Evolutionary conservation across 768 basidiomycete species (phyloP).

Genomic region (Russula earlei): DNA sequence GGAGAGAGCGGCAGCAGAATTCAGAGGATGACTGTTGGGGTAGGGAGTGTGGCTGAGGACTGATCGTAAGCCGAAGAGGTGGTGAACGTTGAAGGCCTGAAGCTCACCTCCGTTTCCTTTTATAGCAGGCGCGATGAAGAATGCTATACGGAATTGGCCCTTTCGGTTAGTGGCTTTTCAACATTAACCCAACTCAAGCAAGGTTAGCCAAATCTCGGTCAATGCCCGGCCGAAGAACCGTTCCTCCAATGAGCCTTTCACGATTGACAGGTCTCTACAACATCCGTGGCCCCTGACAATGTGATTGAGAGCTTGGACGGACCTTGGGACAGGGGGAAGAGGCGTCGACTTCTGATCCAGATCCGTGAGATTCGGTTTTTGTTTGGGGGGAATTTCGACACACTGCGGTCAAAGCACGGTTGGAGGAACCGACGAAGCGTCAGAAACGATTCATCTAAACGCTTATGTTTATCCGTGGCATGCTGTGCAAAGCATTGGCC

Average conservation of each 20-base stretch:
- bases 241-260: neutral
- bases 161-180: constrained; percentile 14
- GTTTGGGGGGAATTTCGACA: no score
- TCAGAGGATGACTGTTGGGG: no score
- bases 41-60: neutral
- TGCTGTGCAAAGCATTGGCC: neutral
- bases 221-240: neutral
- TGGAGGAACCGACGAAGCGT: no score
- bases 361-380: neutral
- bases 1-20: neutral
- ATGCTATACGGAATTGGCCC: neutral
- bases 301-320: neutral
- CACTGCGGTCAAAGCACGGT: no score
- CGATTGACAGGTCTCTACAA: constrained; percentile 2
- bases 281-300: constrained; percentile 4
- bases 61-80: constrained; percentile 10
- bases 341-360: neutral
- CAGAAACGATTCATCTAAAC: no score
- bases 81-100: no score
- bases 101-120: constrained; percentile 13
- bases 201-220: neutral
- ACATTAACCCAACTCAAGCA: no score
- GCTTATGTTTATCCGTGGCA: neutral
- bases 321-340: neutral
- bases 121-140: neutral